Evolutionary conservation across 2,329 filamentous ascomycete genomes (phyloP), one percentile per base, ranked within the genome.

Genomic region (Didymella keratinophila): DNA sequence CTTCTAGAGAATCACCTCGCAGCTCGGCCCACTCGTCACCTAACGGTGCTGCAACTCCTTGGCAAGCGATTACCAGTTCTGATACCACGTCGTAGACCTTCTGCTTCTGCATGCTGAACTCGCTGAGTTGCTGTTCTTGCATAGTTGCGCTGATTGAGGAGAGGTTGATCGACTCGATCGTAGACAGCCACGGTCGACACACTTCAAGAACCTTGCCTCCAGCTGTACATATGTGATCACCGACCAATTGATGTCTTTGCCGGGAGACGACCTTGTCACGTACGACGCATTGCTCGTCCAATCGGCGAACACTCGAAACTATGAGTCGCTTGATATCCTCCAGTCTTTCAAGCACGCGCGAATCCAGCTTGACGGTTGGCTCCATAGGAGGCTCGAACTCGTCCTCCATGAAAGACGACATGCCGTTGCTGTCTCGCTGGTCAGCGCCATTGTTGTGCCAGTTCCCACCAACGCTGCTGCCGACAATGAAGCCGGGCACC

Each of bases 11-110:
- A 73, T 96, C 92, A 1, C 93, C 92, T 42, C 93, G 88, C n/a
- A 93, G 83, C 74, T 97, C 93, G 4, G 93, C 87, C 95, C 95
- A 99, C 78, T 99, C 95, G 73, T 99, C 95, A 9, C 90, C 91
- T 42, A 99, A 78, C 6, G 95, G 95, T 9, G 92, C 92, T 6
- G 93, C 91, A n/a, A 98, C 90, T 23, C 91, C 88, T 78, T 99
- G 95, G 71, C 93, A 97, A 58, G 89, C 88, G 48, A 97, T 80
- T 4, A 98, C 80, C 27, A 99, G 84, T 74, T 98, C 95, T 9
- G 93, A 93, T 54, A 97, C 90, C 58, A 93, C 90, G 76, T 98
- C 95, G 77, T 98, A 98, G 18, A 96, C 83, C 67, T 90, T 91
- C 76, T 99, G 95, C 78, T 98, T 98, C 75, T 96, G 92, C 30